Conservation (phyloP, 75 land plant species). For the Pinus taeda region DNA sequence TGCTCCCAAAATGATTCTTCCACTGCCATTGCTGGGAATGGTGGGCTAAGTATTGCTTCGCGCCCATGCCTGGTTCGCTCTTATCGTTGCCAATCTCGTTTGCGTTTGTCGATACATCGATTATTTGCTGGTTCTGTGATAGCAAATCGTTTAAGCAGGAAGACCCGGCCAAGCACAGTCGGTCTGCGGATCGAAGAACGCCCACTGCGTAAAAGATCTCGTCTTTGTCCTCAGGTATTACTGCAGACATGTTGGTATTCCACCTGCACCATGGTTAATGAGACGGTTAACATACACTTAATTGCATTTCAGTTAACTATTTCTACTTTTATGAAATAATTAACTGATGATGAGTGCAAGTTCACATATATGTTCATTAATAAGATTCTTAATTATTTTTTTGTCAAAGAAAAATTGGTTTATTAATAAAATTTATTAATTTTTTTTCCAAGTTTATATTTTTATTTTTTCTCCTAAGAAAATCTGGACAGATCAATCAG, state of each 20-base stretch:
- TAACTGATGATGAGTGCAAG: no score
- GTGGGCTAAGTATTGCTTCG: slow-evolving; percentile 30
- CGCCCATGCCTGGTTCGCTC: neutral
- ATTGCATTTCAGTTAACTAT: no score
- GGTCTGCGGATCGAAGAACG: slow-evolving; percentile 19
- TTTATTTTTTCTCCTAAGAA: no score
- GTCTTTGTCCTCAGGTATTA: slow-evolving; percentile 6
- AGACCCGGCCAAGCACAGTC: neutral
- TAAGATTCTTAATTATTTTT: no score
- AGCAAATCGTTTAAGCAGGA: slow-evolving; percentile 9
- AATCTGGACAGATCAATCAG: no score
- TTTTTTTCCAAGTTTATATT: no score
- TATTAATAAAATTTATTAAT: no score
- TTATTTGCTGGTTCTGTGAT: slow-evolving; percentile 19
- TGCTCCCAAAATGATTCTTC: slow-evolving; percentile 25
- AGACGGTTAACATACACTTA: no score
- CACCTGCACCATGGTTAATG: neutral
- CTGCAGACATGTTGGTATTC: neutral
- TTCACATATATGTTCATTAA: no score
- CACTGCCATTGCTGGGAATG: slow-evolving; percentile 17
- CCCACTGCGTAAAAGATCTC: slow-evolving; percentile 32
- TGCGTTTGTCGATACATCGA: slow-evolving; percentile 9
- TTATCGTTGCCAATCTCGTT: neutral
- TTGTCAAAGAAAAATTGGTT: no score
- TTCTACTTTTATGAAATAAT: no score